phyloP scores from a whole-genome alignment of 306 rosid species.

The Sicyos baderoa region DNA sequence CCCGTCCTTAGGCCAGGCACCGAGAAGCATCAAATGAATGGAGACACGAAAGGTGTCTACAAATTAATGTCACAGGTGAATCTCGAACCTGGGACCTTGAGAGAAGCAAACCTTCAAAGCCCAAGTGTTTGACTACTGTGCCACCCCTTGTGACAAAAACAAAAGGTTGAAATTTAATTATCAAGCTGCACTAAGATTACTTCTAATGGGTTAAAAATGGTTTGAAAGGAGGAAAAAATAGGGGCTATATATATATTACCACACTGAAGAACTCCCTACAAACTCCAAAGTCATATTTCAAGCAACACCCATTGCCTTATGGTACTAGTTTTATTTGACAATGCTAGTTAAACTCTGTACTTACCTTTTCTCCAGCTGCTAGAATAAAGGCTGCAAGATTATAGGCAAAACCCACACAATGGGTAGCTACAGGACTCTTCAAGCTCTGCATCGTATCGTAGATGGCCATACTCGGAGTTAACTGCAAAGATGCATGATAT shows the following conservation, averaged over 20 bases:
- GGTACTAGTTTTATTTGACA: background rate
- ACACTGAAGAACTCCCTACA: background rate
- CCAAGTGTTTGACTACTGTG: too few relatives aligned
- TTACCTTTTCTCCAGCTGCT: conserved; percentile 92
- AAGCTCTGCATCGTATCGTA: conserved; percentile 92
- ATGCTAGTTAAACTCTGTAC: background rate
- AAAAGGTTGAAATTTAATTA: background rate
- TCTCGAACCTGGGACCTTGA: too few relatives aligned
- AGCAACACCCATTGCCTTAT: background rate
- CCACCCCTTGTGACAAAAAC: too few relatives aligned
- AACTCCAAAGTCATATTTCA: background rate
- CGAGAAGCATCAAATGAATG: too few relatives aligned
- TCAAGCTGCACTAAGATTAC: background rate
- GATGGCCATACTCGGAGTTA: conserved; percentile 82
- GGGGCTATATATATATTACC: background rate
- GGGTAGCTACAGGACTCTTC: conserved; percentile 71
- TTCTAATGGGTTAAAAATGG: background rate
- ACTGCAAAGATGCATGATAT: conserved; percentile 46
- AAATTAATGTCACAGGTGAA: too few relatives aligned
- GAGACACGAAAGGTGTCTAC: too few relatives aligned
- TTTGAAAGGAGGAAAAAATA: conserved; percentile 1
- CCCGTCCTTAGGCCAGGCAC: too few relatives aligned
- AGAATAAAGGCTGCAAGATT: conserved; percentile 75
- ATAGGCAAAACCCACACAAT: conserved; percentile 76
- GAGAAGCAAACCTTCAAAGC: too few relatives aligned